Conservation (phyloP, 2,329 filamentous ascomycete species). For the Phialocephala subalpina region DNA sequence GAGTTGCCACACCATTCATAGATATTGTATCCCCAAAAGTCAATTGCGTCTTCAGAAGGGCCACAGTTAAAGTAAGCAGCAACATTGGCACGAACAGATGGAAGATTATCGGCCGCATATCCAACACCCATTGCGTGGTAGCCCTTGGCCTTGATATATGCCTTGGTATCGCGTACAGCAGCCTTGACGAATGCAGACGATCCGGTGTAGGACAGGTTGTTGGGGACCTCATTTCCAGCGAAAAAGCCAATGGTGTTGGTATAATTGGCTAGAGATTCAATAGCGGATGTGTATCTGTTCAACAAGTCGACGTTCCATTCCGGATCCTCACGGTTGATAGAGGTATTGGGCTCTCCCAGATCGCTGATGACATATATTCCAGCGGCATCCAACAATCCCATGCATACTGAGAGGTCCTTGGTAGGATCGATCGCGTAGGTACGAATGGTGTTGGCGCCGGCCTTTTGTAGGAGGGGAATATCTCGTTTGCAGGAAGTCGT, state of each 20-base stretch:
- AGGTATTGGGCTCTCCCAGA: conserved; percentile 78
- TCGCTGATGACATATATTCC: conserved; percentile 97
- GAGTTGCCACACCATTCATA: conserved; percentile 97
- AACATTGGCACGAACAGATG: conserved; percentile 79
- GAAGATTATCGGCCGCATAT: conserved; percentile 94
- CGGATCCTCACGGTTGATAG: conserved; percentile 84
- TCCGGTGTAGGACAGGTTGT: conserved; percentile 83
- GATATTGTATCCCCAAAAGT: conserved; percentile 99
- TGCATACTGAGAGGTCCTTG: conserved; percentile 80
- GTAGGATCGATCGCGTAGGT: conserved; percentile 90
- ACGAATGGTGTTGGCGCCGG: conserved; percentile 91
- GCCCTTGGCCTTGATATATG: conserved; percentile 82
- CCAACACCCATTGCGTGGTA: conserved; percentile 86
- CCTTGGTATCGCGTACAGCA: conserved; percentile 93
- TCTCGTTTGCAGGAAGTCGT: conserved; percentile 78
- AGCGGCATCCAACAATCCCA: conserved; percentile 79
- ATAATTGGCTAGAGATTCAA: conserved; percentile 82
- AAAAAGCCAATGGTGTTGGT: conserved; percentile 98
- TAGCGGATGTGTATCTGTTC: conserved; percentile 81
- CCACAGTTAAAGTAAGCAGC: conserved; percentile 96
- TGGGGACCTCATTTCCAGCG: conserved; percentile 96
- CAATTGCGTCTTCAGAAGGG: conserved; percentile 70
- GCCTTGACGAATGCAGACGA: conserved; percentile 97
- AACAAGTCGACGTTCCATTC: conserved; percentile 83
- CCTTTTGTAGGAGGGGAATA: conserved; percentile 77